Base-by-base conservation (phyloP, 2,329 filamentous ascomycete genomes). In the Penicillium thymicola region DNA sequence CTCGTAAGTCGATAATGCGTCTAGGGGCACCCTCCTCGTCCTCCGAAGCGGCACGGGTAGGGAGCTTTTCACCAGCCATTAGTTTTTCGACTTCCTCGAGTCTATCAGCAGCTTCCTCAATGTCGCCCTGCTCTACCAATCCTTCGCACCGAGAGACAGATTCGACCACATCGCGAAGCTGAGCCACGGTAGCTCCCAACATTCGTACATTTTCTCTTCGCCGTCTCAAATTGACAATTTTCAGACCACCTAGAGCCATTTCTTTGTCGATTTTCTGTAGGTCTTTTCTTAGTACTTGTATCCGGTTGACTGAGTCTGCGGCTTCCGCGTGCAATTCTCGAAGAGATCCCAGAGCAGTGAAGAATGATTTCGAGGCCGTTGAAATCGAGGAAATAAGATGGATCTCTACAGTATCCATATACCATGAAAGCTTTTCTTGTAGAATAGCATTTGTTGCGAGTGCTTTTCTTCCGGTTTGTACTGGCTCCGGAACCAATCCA, bases 361-460 rank as follows among this genome's bases (percentile, higher is more conserved):
- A 99, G 74, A 99, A 99, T 0, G 93, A 96, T 0, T 91, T 92
- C 0, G 94, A 97, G 1, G 94, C 94, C 0, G 90, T 92, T 2
- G 93, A 97, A 60, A 99, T 99, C 0, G 92, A 96, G 32, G 90
- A 91, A 65, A 99, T 97, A 8, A 99, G 80, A 71, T 99, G 94
- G 53, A 99, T 91, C 72, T 99, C 94, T 23, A 99, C 92, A 0
- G 94, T 99, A 72, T 99, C 94, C 92, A 99, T 96, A 73, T 99
- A 99, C 94, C 94, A 99, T 0, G 94, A 97, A 13, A 99, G 80
- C 75, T 99, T 99, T 75, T 99, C 94, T 72, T 99, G 94, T 36
- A 99, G 75, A 57, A 99, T 99, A 0, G 94, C 94, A 75, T 99
- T 99, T 0, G 92, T 97, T 8, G 93, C 93, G 28, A 99, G 79